Evolutionary conservation across 1,139 yeast genomes (phyloP).

Genomic region (Groenewaldozyma auringiensis): DNA sequence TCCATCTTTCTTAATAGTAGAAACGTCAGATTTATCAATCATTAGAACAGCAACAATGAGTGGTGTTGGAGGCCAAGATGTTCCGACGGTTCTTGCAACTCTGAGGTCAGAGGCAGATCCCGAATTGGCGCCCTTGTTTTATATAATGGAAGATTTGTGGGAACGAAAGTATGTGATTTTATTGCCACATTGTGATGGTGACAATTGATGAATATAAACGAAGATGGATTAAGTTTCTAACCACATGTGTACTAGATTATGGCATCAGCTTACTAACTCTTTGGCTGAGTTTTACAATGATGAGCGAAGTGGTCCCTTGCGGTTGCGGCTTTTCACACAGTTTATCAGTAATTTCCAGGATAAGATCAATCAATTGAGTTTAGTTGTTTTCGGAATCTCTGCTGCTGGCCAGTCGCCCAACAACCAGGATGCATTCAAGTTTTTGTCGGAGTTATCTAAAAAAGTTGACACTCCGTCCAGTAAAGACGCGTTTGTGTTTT

Average conservation of each 20-base stretch:
- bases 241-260: conserved; percentile 30
- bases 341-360: conserved; percentile 61
- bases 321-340: conserved; percentile 61
- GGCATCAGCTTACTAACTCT: conserved; percentile 71
- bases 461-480: conserved; percentile 39
- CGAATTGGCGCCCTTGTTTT: conserved; percentile 56
- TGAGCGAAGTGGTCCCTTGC: conserved; percentile 44
- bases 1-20: too few species aligned
- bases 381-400: conserved; percentile 64
- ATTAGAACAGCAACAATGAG: background rate
- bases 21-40: too few species aligned
- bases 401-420: conserved; percentile 44
- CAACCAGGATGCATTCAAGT: conserved; percentile 47
- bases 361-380: conserved; percentile 70
- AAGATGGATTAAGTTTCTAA: background rate
- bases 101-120: conserved; percentile 64
- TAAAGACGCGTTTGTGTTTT: conserved; percentile 51
- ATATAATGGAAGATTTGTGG: conserved; percentile 75
- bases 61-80: conserved; percentile 19
- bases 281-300: conserved; percentile 54
- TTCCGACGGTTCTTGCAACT: conserved; percentile 57
- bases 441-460: conserved; percentile 45
- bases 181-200: background rate
- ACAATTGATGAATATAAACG: conserved; percentile 1
- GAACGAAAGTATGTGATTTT: conserved; percentile 56